phyloP scores from a whole-genome alignment of 768 basidiomycete genomes.

The Calocera viscosa region DNA sequence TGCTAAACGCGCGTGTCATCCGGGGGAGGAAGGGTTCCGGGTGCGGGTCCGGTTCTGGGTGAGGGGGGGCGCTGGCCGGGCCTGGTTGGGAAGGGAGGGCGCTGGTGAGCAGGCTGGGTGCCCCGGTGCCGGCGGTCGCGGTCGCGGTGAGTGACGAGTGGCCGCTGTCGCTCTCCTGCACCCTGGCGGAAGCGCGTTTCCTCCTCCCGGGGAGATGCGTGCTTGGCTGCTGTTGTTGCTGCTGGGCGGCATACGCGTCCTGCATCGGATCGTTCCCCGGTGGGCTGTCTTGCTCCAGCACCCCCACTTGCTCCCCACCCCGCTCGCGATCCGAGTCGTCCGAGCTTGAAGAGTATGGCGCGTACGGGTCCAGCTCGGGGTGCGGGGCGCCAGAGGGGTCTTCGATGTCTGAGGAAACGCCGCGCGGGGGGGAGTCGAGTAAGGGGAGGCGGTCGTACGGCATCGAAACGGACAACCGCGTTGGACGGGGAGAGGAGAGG shows the following conservation, averaged over 20 bases:
- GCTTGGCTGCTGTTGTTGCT: not conserved
- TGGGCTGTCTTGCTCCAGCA: no score
- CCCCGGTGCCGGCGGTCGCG: not conserved
- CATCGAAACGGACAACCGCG: not conserved
- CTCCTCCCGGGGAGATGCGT: not conserved
- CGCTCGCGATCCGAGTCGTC: not conserved
- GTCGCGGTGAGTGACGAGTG: no score
- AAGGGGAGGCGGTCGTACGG: not conserved
- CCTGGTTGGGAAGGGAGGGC: not conserved
- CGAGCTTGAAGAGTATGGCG: not conserved
- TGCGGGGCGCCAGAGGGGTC: not conserved
- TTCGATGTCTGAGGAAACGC: not conserved
- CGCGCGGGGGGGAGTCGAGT: not conserved
- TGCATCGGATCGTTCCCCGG: no score
- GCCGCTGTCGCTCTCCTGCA: no score
- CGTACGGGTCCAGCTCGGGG: slow-evolving; percentile 1
- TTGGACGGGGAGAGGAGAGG: not conserved
- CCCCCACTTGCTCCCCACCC: no score
- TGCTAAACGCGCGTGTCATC: slow-evolving; percentile 65
- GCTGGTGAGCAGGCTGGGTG: not conserved
- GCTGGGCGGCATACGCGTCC: no score
- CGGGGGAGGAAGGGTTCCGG: slow-evolving; percentile 29
- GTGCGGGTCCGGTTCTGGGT: not conserved
- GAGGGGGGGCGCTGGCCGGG: not conserved
- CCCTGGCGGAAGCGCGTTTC: not conserved